Percentiles rank a stretch among this genome's conserved stretches.
phyloP scores from a whole-genome alignment of 2,329 filamentous ascomycete species.

The Ophiostoma sp. region DNA sequence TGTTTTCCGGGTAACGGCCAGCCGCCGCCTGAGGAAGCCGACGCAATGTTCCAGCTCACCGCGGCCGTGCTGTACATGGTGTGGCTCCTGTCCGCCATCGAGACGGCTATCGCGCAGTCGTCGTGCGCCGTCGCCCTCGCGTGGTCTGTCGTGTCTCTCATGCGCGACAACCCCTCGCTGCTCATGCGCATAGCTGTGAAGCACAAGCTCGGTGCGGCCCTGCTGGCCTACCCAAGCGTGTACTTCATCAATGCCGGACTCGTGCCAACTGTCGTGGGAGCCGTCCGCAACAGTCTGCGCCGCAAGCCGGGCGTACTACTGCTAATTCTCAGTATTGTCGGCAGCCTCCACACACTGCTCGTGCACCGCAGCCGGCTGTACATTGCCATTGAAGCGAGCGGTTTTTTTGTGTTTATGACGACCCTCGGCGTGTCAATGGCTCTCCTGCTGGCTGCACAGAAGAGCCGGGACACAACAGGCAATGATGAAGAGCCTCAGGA shows the following conservation, averaged over 20 bases:
- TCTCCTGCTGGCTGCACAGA: not conserved
- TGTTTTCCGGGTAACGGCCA: slow-evolving; percentile 1
- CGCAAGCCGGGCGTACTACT: slow-evolving; percentile 27
- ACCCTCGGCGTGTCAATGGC: slow-evolving; percentile 17
- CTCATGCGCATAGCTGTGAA: slow-evolving; percentile 18
- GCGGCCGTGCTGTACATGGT: slow-evolving; percentile 27
- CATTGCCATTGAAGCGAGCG: slow-evolving; percentile 37
- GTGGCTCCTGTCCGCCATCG: slow-evolving; percentile 30
- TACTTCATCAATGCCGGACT: slow-evolving; percentile 22
- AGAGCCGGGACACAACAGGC: not conserved
- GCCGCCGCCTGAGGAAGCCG: slow-evolving; percentile 11
- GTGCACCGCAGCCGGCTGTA: slow-evolving; percentile 37
- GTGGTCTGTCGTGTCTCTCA: slow-evolving; percentile 24
- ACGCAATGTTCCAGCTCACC: not conserved
- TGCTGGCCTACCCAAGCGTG: slow-evolving; percentile 21
- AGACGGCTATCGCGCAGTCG: slow-evolving; percentile 32
- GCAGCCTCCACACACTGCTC: slow-evolving; percentile 28
- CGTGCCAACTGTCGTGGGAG: slow-evolving; percentile 23
- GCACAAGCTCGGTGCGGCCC: slow-evolving; percentile 15
- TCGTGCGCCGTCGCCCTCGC: slow-evolving; percentile 31
- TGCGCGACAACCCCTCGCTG: slow-evolving; percentile 22
- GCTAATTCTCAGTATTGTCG: slow-evolving; percentile 18
- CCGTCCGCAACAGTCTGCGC: not conserved
- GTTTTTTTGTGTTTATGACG: slow-evolving; percentile 32
- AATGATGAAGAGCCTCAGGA: not conserved